phyloP scores from a whole-genome alignment of 306 rosid species.

The apple (Malus domestica) region ASM211411v1 NC_041801.1:12845001-12845500 shows the following conservation, averaged over 20 bases:
- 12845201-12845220: constrained; percentile 58
- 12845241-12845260: constrained; percentile 58
- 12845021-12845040: constrained; percentile 29
- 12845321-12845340: neutral
- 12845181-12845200: constrained; percentile 85
- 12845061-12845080: constrained; percentile 72
- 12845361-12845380: neutral
- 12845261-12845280: constrained; percentile 50
- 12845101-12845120: constrained; percentile 60
- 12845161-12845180: constrained; percentile 73
- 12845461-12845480: neutral
- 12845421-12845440: neutral
- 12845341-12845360: neutral
- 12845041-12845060: constrained; percentile 33
- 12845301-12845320: constrained; percentile 5
- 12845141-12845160: constrained; percentile 75
- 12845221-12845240: constrained; percentile 46
- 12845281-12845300: constrained; percentile 40
- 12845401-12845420: neutral
- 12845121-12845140: constrained; percentile 66
- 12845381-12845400: constrained; percentile 12
- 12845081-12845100: constrained; percentile 53
- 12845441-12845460: neutral
- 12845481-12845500: neutral
- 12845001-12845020: constrained; percentile 48